A percentile compares a stretch with the other conserved stretches of the same genome.
Conservation (phyloP, 345 rosid species). For the Rubroshorea leprosula region DNA sequence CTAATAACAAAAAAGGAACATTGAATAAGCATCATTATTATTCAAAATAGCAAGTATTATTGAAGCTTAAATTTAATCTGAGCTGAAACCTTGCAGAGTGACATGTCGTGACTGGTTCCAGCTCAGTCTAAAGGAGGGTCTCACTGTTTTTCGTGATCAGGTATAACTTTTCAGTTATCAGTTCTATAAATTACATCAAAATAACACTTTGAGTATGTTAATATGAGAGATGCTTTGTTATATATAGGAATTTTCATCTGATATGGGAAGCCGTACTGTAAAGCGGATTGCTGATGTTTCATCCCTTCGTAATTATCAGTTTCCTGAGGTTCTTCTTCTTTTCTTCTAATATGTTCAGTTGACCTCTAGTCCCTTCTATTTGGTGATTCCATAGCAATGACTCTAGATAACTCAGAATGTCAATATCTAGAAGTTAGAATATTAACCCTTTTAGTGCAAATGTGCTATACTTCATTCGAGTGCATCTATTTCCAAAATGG, state of each 20-base stretch:
- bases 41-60: not conserved
- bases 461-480: not conserved
- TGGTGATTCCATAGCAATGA: not conserved
- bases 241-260: conserved; percentile 92
- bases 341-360: not conserved
- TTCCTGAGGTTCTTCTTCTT: conserved; percentile 64
- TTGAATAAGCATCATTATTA: not conserved
- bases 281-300: conserved; percentile 96
- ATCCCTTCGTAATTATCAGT: conserved; percentile 77
- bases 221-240: not conserved
- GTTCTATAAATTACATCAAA: not conserved
- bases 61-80: not conserved
- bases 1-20: no score
- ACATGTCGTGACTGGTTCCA: conserved; percentile 99
- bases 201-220: not conserved
- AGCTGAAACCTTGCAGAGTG: conserved; percentile 56
- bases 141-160: conserved; percentile 97
- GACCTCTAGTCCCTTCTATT: not conserved
- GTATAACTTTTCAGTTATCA: conserved; percentile 24
- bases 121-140: conserved; percentile 99
- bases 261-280: conserved; percentile 97
- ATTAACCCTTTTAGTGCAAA: no score
- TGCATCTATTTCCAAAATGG: conserved; percentile 8
- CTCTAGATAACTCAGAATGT: not conserved
- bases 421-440: no score